Conservation (phyloP, 2,329 filamentous ascomycete species). For the Seiridium cupressi region DNA sequence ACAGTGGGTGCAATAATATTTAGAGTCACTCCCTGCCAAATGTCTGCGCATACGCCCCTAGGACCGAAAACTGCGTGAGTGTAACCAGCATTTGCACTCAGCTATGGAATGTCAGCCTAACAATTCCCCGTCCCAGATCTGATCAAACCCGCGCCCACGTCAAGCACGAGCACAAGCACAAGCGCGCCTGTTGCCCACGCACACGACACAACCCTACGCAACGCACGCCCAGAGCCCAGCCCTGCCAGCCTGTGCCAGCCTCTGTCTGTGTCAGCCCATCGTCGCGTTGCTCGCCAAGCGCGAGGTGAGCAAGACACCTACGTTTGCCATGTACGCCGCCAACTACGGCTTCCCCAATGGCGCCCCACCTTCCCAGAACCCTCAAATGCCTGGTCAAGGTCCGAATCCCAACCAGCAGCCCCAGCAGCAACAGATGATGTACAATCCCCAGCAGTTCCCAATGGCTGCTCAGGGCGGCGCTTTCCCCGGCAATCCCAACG, state of each 20-base stretch:
- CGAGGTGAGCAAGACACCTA: conserved; percentile 14
- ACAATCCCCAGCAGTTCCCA: conserved; percentile 56
- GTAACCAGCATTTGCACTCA: not conserved
- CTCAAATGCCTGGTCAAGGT: conserved; percentile 42
- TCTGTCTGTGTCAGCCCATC: not conserved
- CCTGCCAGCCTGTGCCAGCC: not conserved
- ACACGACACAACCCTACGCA: not conserved
- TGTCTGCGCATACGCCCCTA: conserved; percentile 5
- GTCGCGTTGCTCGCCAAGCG: not conserved
- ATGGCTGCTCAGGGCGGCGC: conserved; percentile 47
- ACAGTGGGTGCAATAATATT: too few relatives aligned
- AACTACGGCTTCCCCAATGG: conserved; percentile 54
- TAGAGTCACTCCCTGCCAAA: not conserved
- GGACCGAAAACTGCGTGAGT: not conserved
- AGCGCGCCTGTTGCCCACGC: conserved; percentile 1
- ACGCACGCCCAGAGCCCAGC: not conserved
- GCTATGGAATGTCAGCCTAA: conserved; percentile 1
- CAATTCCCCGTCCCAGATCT: not conserved
- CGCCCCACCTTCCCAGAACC: conserved; percentile 44
- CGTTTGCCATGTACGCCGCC: conserved; percentile 50
- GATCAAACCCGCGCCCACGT: conserved; percentile 2
- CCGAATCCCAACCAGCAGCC: conserved; percentile 20
- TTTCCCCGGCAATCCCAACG: conserved; percentile 52
- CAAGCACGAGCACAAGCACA: not conserved
- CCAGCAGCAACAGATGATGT: conserved; percentile 46